A percentile compares a stretch with the other conserved stretches of the same genome.
Evolutionary conservation across 1,139 yeast genomes (phyloP).

Genomic region (Arxiozyma bovina): DNA sequence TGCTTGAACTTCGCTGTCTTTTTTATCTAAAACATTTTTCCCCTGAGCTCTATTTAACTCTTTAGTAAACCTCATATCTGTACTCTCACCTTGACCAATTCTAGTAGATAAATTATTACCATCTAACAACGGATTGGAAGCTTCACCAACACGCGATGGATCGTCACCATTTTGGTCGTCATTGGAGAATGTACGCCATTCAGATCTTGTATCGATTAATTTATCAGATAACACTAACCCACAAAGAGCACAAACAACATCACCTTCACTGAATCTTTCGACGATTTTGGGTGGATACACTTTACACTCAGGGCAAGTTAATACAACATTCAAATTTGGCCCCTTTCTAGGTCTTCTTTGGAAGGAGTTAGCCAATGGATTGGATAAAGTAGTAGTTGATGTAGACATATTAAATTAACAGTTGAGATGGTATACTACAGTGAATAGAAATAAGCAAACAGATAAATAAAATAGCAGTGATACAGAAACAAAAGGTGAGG

Average conservation of each 20-base stretch:
- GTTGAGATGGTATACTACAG: no score
- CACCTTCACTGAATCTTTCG: conserved; percentile 94
- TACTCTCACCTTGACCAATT: conserved; percentile 70
- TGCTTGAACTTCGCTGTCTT: conserved; percentile 77
- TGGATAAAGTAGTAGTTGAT: background rate
- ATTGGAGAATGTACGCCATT: conserved; percentile 96
- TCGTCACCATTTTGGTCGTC: conserved; percentile 98
- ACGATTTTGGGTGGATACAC: conserved; percentile 92
- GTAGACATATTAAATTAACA: background rate
- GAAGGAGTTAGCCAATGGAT: background rate
- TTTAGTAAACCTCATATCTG: conserved; percentile 63
- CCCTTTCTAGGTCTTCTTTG: conserved; percentile 32
- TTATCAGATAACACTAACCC: conserved; percentile 89
- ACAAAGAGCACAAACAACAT: conserved; percentile 93
- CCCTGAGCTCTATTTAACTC: conserved; percentile 88
- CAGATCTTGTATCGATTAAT: conserved; percentile 90
- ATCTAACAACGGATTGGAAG: conserved; percentile 88
- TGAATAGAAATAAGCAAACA: no score
- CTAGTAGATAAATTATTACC: conserved; percentile 88
- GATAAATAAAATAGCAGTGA: no score
- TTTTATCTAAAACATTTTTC: conserved; percentile 73
- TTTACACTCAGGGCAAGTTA: conserved; percentile 93
- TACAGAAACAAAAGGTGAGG: background rate
- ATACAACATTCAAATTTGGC: conserved; percentile 76
- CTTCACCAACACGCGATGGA: conserved; percentile 99